These are phyloP conservation scores for Sporothrix brasiliensis DNA, from an alignment of 2,329 filamentous ascomycete genomes.

Conservation along the genomic window DNA sequence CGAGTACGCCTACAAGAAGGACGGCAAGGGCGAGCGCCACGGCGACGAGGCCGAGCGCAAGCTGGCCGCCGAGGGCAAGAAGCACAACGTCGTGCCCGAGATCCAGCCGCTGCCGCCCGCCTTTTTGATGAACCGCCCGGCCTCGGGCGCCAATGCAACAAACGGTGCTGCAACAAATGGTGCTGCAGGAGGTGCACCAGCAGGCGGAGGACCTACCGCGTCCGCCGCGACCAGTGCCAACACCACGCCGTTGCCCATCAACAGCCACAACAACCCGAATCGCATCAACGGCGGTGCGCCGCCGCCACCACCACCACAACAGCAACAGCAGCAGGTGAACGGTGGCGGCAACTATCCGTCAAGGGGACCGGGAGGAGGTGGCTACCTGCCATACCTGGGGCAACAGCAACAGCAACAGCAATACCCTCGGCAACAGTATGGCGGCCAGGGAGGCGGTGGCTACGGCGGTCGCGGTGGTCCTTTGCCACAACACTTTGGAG, in stretches of 20 bases:
- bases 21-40: constrained; percentile 94
- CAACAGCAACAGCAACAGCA: constrained; percentile 8
- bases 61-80: constrained; percentile 88
- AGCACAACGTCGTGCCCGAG: constrained; percentile 86
- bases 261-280: constrained; percentile 30
- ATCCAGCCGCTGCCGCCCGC: constrained; percentile 74
- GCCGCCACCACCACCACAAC: background rate
- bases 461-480: constrained; percentile 18
- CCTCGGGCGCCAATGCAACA: constrained; percentile 28
- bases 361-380: constrained; percentile 6
- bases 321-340: background rate
- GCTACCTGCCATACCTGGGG: background rate
- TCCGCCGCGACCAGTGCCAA: constrained; percentile 32
- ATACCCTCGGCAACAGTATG: constrained; percentile 36
- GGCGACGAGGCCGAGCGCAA: constrained; percentile 92
- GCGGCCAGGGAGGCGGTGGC: constrained; percentile 32
- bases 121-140: constrained; percentile 57
- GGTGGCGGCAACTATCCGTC: constrained; percentile 8
- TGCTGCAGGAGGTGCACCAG: background rate
- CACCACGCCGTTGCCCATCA: constrained; percentile 25
- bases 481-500: constrained; percentile 40
- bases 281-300: constrained; percentile 2
- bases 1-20: constrained; percentile 99
- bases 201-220: constrained; percentile 12
- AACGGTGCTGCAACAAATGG: constrained; percentile 28